A percentile compares a stretch with the other conserved stretches of the same genome.
phyloP scores from a whole-genome alignment of 306 rosid genomes.

The Chamaecrista fasciculata region DNA sequence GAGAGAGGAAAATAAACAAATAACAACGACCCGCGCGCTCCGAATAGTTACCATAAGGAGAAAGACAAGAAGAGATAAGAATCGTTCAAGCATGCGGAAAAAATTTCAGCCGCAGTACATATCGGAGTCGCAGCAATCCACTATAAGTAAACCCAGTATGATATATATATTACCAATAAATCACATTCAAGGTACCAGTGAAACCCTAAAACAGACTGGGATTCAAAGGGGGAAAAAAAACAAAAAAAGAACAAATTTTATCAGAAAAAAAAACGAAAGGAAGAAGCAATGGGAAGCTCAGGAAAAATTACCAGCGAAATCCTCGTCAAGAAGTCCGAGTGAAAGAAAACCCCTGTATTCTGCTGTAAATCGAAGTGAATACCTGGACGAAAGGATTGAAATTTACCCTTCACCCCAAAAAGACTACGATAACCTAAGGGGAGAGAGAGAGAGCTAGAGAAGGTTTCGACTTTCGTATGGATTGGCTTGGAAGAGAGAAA shows the following conservation, averaged over 20 bases:
- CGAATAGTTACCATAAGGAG: not conserved
- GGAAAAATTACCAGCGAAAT: constrained; percentile 17
- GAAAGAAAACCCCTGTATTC: constrained; percentile 17
- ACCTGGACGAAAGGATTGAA: not conserved
- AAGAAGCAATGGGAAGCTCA: not conserved
- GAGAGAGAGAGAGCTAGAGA: not conserved
- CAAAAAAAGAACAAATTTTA: no score
- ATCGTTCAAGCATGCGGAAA: not conserved
- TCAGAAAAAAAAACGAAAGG: not conserved
- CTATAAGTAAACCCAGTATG: not conserved
- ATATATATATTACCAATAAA: not conserved
- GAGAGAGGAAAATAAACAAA: not conserved
- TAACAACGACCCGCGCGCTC: not conserved
- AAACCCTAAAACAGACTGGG: constrained; percentile 52
- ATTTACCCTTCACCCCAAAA: constrained; percentile 32
- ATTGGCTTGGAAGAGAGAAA: constrained; percentile 28
- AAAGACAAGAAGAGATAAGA: not conserved
- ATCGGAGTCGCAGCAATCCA: not conserved
- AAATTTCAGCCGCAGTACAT: not conserved
- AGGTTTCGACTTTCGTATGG: constrained; percentile 36
- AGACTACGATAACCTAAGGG: constrained; percentile 36
- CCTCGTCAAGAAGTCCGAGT: not conserved
- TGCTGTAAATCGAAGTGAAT: constrained; percentile 15
- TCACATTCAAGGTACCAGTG: constrained; percentile 23
- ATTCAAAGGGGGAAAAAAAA: no score